Base-by-base conservation (phyloP, 805 yeast genomes). In the Metschnikowia reukaufii region DNA sequence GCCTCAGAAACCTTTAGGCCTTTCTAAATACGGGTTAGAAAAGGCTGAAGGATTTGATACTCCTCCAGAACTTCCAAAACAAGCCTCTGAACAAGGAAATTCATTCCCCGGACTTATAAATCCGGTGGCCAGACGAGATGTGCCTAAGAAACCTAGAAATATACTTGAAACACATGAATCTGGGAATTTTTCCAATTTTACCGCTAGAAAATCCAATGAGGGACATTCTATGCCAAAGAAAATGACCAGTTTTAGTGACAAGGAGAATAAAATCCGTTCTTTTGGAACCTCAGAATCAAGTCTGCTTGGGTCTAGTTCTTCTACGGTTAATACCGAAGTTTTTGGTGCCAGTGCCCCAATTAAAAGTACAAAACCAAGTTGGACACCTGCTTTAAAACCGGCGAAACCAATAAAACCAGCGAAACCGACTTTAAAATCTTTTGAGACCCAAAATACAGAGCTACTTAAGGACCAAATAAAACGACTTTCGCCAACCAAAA, bases 341-440 rank as follows among this genome's bases (percentile, higher is more conserved):
- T 9, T 12, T n/a, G 31, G 30, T n/a, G 34, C 13, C 3, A 21
- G 15, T n/a, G 4, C 8, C 1, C 29, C n/a, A n/a, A 6, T 32
- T 15, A 15, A 29, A 6, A 12, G 19, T 6, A 2, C 37, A 16
- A 32, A 9, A 7, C 17, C 10, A 15, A 39, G n/a, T 18, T 23
- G 37, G 36, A n/a, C 6, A 9, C 34, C 15, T n/a, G 4, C 44
- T 12, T 13, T 43, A 8, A 45, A 39, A 29, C 48, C 43, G 4
- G 30, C 37, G 6, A 49, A 48, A 27, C 55, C 49, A 1, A 51
- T 34, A 9, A 49, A 48, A 37, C 65, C 63, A 4, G 19, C 47
- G 6, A 64, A 63, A 27, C 62, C 61, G 13, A 32, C 25, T 5
- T 30, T 39, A 13, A 35, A 31, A 25, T 4, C 41, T 13, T 44